A percentile compares a stretch with the other conserved stretches of the same genome.
phyloP scores from a whole-genome alignment of 1,284 basidiomycete species.

The Ustilago cynodontis region DNA sequence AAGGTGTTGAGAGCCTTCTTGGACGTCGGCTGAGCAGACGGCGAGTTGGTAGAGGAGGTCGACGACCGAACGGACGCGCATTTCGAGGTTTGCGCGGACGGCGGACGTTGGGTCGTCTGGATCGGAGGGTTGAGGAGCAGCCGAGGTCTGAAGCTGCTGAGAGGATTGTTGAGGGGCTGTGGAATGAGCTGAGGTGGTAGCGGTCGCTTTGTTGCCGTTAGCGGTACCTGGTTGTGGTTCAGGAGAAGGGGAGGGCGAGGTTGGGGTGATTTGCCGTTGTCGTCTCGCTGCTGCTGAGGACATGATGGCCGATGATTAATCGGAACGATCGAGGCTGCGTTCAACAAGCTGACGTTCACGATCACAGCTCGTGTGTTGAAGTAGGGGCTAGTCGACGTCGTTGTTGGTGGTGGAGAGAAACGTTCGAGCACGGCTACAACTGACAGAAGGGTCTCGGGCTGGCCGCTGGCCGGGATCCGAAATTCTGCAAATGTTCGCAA shows the following conservation, averaged over 20 bases:
- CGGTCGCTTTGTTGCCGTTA: constrained; percentile 20
- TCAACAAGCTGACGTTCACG: no score
- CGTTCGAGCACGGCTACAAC: not conserved
- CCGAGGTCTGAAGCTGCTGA: not conserved
- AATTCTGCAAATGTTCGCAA: not conserved
- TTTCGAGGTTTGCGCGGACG: constrained; percentile 57
- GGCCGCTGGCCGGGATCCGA: constrained; percentile 4
- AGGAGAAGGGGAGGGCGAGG: constrained; percentile 49
- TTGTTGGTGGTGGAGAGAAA: not conserved
- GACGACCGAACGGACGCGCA: constrained; percentile 55
- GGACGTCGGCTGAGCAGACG: constrained; percentile 63
- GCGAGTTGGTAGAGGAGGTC: constrained; percentile 66
- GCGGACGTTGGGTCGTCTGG: constrained; percentile 23
- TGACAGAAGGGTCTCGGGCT: not conserved
- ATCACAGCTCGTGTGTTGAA: no score
- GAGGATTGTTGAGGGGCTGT: not conserved
- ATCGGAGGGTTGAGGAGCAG: not conserved
- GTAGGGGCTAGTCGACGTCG: not conserved
- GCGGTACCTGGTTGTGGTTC: constrained; percentile 31
- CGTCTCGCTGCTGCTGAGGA: constrained; percentile 28
- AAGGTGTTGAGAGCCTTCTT: constrained; percentile 53
- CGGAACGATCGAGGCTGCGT: no score
- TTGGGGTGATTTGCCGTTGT: constrained; percentile 46
- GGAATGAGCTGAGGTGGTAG: constrained; percentile 1
- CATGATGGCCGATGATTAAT: constrained; percentile 16